Percentiles rank a stretch among this genome's conserved stretches.
phyloP scores from a whole-genome alignment of 2,329 filamentous ascomycete genomes.

The Ophiostoma sp. region DNA sequence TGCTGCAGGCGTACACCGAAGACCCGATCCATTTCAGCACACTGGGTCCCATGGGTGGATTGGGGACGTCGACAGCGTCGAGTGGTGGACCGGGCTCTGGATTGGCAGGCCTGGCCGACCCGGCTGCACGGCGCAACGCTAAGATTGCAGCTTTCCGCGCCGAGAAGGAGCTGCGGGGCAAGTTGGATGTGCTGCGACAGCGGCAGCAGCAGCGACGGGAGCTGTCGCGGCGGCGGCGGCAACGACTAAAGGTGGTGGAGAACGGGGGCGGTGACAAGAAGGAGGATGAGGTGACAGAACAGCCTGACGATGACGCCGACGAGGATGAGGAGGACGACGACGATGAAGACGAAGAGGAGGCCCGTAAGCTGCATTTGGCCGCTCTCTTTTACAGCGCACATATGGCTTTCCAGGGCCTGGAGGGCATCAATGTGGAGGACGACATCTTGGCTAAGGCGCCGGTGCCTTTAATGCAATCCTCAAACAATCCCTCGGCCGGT shows the following conservation, averaged over 20 bases:
- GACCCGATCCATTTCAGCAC: conserved; percentile 72
- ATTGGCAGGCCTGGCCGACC: conserved; percentile 41
- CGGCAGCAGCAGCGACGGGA: conserved; percentile 38
- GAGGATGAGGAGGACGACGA: conserved; percentile 46
- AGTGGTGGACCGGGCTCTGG: conserved; percentile 26
- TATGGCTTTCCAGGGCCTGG: conserved; percentile 81
- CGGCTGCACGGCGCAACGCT: conserved; percentile 69
- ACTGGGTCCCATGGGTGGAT: conserved; percentile 49
- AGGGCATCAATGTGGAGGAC: conserved; percentile 80
- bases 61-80: background rate
- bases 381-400: conserved; percentile 73
- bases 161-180: conserved; percentile 82
- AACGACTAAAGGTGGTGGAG: background rate
- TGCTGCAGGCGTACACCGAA: conserved; percentile 73
- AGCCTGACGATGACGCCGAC: background rate
- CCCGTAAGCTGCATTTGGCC: conserved; percentile 75
- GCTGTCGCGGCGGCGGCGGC: conserved; percentile 18
- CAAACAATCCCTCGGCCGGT: conserved; percentile 52
- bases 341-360: conserved; percentile 78
- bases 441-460: conserved; percentile 79
- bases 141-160: conserved; percentile 85
- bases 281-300: background rate
- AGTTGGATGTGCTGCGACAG: conserved; percentile 62
- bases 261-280: background rate
- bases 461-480: conserved; percentile 45